phyloP scores from a whole-genome alignment of 768 basidiomycete species.

The Artomyces pyxidatus region DNA sequence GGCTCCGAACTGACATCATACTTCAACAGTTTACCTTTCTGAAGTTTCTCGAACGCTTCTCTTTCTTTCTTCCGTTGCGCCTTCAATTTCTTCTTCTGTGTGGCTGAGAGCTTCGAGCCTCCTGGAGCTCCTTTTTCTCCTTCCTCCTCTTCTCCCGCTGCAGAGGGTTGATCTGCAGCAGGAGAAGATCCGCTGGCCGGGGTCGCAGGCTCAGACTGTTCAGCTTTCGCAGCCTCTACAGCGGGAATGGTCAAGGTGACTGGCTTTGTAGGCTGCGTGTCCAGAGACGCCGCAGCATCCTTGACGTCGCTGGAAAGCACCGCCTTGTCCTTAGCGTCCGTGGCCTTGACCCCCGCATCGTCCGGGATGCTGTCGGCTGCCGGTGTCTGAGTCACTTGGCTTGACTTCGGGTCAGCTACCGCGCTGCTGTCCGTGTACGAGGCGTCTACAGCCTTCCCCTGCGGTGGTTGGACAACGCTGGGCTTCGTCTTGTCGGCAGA shows the following conservation, averaged over 20 bases:
- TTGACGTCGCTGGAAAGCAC: not conserved
- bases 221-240: not conserved
- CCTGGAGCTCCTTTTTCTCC: not conserved
- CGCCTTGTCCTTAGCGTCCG: not conserved
- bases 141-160: not conserved
- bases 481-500: too few species aligned
- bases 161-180: not conserved
- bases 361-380: not conserved
- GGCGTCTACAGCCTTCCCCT: too few species aligned
- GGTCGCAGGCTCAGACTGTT: not conserved
- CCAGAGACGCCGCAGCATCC: not conserved
- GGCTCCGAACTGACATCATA: not conserved
- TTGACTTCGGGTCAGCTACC: too few species aligned
- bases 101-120: not conserved
- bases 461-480: too few species aligned
- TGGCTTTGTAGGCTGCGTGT: not conserved
- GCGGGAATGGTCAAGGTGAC: not conserved
- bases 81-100: not conserved
- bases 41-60: not conserved
- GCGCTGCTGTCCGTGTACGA: too few species aligned
- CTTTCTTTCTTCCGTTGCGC: not conserved
- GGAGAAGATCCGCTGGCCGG: not conserved
- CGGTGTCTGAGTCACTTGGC: not conserved
- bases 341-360: not conserved
- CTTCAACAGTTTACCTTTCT: constrained; percentile 13